Evolutionary conservation across 768 basidiomycete genomes (phyloP).

Genomic region (Leccinum incarnatum): DNA sequence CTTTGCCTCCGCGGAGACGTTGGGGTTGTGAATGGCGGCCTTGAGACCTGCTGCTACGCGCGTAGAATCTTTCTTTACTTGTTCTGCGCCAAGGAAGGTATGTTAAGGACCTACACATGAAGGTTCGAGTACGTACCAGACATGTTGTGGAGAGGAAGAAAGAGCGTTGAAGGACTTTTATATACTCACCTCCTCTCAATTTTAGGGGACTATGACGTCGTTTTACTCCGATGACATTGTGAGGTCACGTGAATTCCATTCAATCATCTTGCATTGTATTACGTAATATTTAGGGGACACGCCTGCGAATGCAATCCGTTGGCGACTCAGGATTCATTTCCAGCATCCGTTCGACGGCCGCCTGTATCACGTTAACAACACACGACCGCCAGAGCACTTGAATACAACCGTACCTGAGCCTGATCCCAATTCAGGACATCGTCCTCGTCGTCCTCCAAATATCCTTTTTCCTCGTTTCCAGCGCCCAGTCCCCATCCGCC

Average conservation of each 20-base stretch:
- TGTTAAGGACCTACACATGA: not conserved
- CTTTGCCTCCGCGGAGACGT: conserved; percentile 56
- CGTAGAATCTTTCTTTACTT: conserved; percentile 35
- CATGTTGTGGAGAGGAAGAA: conserved; percentile 7
- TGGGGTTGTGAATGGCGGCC: conserved; percentile 57
- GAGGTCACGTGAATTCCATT: conserved; percentile 11
- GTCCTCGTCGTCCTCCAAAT: conserved; percentile 61
- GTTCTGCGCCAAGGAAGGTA: conserved; percentile 15
- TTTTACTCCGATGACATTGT: not conserved
- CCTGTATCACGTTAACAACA: conserved; percentile 30
- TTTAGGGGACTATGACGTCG: conserved; percentile 23
- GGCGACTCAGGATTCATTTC: conserved; percentile 42
- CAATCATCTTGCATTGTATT: conserved; percentile 3
- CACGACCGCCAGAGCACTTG: not conserved
- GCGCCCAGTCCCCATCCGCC: conserved; percentile 77
- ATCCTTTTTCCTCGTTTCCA: conserved; percentile 56
- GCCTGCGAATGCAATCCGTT: conserved; percentile 25
- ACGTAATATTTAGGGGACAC: conserved; percentile 11
- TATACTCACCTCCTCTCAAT: not conserved
- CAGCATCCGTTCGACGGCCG: conserved; percentile 57
- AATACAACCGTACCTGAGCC: conserved; percentile 48
- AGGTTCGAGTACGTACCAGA: conserved; percentile 2
- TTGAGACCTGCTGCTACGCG: conserved; percentile 57
- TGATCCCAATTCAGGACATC: conserved; percentile 67
- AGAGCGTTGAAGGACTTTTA: not conserved